Percentiles rank a stretch among this genome's conserved stretches.
Conservation (phyloP, 106 monocot species). For the Narthecium ossifragum region DNA sequence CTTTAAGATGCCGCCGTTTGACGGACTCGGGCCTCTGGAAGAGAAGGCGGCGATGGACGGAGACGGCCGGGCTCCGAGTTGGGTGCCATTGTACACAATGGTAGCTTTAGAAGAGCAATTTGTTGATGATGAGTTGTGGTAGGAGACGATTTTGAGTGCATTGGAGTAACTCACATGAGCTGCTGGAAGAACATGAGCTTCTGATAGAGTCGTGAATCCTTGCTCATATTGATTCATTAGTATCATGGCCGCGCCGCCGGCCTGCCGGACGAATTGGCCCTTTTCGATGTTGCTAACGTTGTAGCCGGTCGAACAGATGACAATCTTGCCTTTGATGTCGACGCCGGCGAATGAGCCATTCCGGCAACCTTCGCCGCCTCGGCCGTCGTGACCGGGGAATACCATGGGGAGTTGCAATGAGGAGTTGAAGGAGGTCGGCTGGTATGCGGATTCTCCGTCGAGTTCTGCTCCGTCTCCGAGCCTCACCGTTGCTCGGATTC, state of each 20-base stretch:
- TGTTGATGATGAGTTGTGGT: neutral
- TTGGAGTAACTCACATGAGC: conserved; percentile 11
- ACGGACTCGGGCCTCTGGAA: conserved; percentile 29
- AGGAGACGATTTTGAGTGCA: neutral
- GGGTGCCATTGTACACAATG: conserved; percentile 13
- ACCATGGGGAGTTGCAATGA: conserved; percentile 5
- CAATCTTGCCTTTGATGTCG: conserved; percentile 17
- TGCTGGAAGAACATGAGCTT: conserved; percentile 21
- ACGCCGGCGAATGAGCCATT: neutral
- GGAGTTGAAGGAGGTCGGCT: neutral
- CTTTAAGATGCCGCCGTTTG: conserved; percentile 30
- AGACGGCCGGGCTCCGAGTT: neutral
- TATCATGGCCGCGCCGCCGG: conserved; percentile 41
- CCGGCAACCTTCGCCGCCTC: neutral
- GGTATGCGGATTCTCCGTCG: conserved; percentile 7
- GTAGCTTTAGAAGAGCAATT: conserved; percentile 3
- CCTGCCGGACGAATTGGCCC: conserved; percentile 20
- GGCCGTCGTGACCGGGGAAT: neutral
- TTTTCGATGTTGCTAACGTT: neutral
- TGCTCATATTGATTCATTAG: neutral
- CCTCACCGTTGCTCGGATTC: conserved; percentile 1
- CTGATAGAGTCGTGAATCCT: conserved; percentile 6
- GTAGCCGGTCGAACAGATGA: conserved; percentile 10
- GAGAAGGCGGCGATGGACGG: conserved; percentile 34
- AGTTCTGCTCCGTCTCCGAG: conserved; percentile 14